Evolutionary conservation across 495 filamentous ascomycete genomes (phyloP).

Genomic region (Xylaria flabelliformis): DNA sequence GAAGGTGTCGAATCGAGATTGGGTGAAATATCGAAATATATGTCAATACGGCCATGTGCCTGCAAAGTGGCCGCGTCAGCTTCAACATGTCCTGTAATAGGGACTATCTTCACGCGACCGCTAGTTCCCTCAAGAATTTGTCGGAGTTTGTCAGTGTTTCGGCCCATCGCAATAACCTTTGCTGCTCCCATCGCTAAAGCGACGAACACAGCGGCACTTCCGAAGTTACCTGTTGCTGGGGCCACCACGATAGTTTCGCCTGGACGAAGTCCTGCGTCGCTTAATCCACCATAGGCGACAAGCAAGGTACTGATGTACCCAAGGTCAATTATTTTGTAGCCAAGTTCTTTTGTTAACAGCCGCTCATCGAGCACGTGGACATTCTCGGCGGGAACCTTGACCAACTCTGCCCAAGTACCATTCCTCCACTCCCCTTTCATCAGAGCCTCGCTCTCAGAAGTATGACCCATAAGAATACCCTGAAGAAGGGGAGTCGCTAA

Average conservation of each 20-base stretch:
- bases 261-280: constrained; percentile 51
- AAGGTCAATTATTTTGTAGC: constrained; percentile 35
- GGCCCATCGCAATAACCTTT: constrained; percentile 54
- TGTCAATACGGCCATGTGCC: constrained; percentile 40
- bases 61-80: constrained; percentile 32
- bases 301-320: constrained; percentile 31
- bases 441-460: constrained; percentile 28
- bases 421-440: constrained; percentile 47
- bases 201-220: constrained; percentile 50
- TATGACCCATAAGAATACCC: constrained; percentile 40
- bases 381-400: constrained; percentile 49
- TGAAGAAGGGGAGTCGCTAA: constrained; percentile 43
- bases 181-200: constrained; percentile 56
- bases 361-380: constrained; percentile 45
- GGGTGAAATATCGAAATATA: constrained; percentile 56
- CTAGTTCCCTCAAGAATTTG: constrained; percentile 8
- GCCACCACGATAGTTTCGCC: constrained; percentile 58
- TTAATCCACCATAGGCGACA: constrained; percentile 58
- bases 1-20: constrained; percentile 38
- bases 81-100: constrained; percentile 40
- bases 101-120: constrained; percentile 23
- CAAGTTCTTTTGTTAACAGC: constrained; percentile 27
- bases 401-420: constrained; percentile 49
- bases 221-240: constrained; percentile 56
- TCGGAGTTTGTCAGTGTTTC: constrained; percentile 44